phyloP scores from a whole-genome alignment of 1,284 basidiomycete species.

The Salmacisia buchloeana region DNA sequence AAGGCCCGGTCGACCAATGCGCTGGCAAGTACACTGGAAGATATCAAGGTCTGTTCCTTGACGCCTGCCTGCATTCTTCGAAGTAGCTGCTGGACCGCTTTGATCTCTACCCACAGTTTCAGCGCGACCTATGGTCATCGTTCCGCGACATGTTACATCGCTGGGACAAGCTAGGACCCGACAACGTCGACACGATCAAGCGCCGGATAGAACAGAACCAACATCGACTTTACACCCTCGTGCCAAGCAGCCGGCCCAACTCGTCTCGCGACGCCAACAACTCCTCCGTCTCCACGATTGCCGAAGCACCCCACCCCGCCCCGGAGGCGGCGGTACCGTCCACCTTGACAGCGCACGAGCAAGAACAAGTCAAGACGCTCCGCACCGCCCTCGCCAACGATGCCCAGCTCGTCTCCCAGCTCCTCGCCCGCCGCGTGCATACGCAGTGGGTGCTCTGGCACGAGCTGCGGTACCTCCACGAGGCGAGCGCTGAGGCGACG shows the following conservation, averaged over 20 bases:
- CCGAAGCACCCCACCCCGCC: not conserved
- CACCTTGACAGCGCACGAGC: not conserved
- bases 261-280: not conserved
- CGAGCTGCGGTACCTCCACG: not conserved
- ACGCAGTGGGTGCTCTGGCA: not conserved
- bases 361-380: not conserved
- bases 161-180: slow-evolving; percentile 23
- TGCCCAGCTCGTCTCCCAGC: not conserved
- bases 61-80: not conserved
- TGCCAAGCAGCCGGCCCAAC: not conserved
- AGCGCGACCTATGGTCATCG: slow-evolving; percentile 28
- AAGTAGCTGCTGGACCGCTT: not conserved
- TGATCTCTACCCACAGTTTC: slow-evolving; percentile 5
- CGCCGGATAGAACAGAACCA: slow-evolving; percentile 19
- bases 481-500: not conserved
- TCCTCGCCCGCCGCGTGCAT: not conserved
- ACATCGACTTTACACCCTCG: not conserved
- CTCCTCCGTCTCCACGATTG: not conserved
- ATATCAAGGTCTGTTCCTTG: not conserved
- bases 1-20: not conserved
- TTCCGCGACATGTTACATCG: slow-evolving; percentile 26
- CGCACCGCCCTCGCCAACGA: not conserved
- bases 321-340: not conserved
- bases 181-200: slow-evolving; percentile 26
- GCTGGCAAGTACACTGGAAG: not conserved